A percentile compares a stretch with the other conserved stretches of the same genome.
Conservation (phyloP, 257 asterid species). For the Jasminum sambac region DNA sequence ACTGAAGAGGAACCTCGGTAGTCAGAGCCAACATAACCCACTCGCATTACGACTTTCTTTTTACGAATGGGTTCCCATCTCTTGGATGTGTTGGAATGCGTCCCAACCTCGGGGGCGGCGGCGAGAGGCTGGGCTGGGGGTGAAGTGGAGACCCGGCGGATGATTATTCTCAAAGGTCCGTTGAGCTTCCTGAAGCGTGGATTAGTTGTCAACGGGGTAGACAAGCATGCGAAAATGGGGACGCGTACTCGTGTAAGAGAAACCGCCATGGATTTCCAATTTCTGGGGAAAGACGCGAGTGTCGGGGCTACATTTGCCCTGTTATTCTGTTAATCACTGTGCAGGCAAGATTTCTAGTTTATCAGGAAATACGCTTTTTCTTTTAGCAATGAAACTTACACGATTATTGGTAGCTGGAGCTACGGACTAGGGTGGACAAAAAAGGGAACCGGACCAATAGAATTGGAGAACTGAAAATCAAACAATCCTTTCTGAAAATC, state of each 20-base stretch:
- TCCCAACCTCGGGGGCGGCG: constrained; percentile 5
- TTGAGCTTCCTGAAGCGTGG: constrained; percentile 24
- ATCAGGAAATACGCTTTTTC: too few relatives aligned
- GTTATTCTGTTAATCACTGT: neutral
- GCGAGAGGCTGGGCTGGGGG: constrained; percentile 16
- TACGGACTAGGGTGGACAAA: too few relatives aligned
- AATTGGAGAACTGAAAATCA: too few relatives aligned
- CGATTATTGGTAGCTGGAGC: too few relatives aligned
- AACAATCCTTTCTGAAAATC: too few relatives aligned
- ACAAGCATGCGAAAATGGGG: constrained; percentile 37
- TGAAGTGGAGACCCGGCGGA: constrained; percentile 34
- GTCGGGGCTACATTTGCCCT: neutral
- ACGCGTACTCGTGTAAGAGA: constrained; percentile 34
- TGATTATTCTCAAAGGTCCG: constrained; percentile 24
- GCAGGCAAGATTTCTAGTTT: neutral
- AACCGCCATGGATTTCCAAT: constrained; percentile 41
- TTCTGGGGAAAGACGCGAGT: neutral
- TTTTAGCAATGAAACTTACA: too few relatives aligned
- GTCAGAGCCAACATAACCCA: constrained; percentile 88
- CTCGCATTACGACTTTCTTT: constrained; percentile 97
- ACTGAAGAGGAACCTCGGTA: constrained; percentile 57
- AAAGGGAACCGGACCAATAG: too few relatives aligned
- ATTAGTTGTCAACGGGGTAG: constrained; percentile 22
- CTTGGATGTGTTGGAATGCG: constrained; percentile 20
- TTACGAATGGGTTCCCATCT: constrained; percentile 82